Evolutionary conservation across 2,329 filamentous ascomycete genomes (phyloP).

Genomic region (Apiospora hydei): DNA sequence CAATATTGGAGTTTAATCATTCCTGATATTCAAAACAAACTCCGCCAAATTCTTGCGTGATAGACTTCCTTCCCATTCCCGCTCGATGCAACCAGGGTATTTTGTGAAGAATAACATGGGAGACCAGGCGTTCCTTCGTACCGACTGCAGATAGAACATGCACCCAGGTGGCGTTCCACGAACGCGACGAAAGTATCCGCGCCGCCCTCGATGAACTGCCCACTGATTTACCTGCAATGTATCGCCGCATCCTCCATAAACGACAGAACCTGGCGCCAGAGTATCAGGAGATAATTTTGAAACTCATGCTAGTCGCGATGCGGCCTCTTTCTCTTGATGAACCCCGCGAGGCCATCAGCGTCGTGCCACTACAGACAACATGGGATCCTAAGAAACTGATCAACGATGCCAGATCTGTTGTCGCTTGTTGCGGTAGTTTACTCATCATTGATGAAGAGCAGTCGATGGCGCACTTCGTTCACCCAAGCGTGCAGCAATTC

Average conservation of each 20-base stretch:
- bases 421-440: conserved; percentile 45
- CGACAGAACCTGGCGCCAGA: conserved; percentile 28
- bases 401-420: conserved; percentile 33
- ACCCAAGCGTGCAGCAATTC: conserved; percentile 47
- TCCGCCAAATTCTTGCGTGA: no score
- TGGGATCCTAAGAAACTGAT: conserved; percentile 36
- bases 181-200: conserved; percentile 45
- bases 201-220: conserved; percentile 42
- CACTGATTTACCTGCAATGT: conserved; percentile 41
- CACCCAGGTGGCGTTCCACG: no score
- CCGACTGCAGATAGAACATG: no score
- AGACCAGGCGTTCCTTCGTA: no score
- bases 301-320: conserved; percentile 41
- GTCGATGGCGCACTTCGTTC: conserved; percentile 40
- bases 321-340: conserved; percentile 44
- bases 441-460: conserved; percentile 46
- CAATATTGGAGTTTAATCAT: no score
- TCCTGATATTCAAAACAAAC: no score
- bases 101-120: no score
- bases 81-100: no score
- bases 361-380: conserved; percentile 40
- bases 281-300: conserved; percentile 40
- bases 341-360: conserved; percentile 48
- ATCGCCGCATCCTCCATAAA: conserved; percentile 40
- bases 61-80: no score